Evolutionary conservation across 495 filamentous ascomycete species (phyloP).

Genomic region (Bacidia gigantensis): DNA sequence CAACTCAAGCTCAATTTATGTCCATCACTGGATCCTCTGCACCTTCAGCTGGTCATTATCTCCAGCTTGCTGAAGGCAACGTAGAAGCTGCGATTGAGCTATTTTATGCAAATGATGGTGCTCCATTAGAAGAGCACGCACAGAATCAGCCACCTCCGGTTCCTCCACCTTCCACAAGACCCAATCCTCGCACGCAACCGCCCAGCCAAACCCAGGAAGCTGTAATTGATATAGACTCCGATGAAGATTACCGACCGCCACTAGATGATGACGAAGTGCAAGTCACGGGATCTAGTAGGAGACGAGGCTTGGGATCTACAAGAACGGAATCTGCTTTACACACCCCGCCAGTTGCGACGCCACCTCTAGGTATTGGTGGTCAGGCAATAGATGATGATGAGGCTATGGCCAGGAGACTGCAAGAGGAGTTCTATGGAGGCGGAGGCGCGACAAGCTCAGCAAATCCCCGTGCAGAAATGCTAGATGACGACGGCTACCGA

Average conservation of each 20-base stretch:
- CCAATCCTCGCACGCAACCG: conserved; percentile 2
- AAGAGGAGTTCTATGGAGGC: conserved; percentile 75
- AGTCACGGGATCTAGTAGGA: not conserved
- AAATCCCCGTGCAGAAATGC: conserved; percentile 2
- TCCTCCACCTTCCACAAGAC: conserved; percentile 14
- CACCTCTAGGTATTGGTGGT: conserved; percentile 1
- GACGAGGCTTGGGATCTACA: not conserved
- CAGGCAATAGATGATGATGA: conserved; percentile 62
- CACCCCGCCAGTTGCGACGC: conserved; percentile 13
- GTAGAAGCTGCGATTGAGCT: conserved; percentile 76
- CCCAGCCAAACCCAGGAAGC: conserved; percentile 30
- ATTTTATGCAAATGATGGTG: conserved; percentile 69
- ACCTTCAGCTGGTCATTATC: conserved; percentile 59
- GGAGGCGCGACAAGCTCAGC: conserved; percentile 23
- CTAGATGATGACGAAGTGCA: conserved; percentile 6
- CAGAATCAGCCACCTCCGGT: conserved; percentile 24
- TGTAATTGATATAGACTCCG: conserved; percentile 58
- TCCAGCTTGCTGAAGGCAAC: conserved; percentile 68
- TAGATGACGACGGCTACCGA: conserved; percentile 53
- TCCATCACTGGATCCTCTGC: conserved; percentile 53
- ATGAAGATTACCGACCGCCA: conserved; percentile 28
- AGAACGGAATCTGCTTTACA: conserved; percentile 10
- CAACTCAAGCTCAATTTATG: conserved; percentile 42
- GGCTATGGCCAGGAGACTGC: conserved; percentile 77
- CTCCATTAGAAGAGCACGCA: conserved; percentile 35